Conservation (phyloP, 179 eudicot species). For the Corrigiola litoralis region DNA sequence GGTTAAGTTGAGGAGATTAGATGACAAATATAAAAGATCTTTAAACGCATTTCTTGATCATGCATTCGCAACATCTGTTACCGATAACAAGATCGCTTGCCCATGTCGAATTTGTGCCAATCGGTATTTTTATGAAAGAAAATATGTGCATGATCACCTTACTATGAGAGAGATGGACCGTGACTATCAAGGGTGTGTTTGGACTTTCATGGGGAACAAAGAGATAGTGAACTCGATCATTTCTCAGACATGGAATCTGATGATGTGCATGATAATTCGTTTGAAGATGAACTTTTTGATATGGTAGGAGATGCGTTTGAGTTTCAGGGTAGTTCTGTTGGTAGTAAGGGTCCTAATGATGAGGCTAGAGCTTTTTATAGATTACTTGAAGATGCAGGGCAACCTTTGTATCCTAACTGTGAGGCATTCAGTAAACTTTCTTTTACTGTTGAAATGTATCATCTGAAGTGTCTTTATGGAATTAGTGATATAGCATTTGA, state of each 20-base stretch:
- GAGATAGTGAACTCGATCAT: not conserved
- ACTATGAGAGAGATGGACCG: constrained; percentile 10
- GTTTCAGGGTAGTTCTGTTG: not conserved
- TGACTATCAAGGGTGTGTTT: constrained; percentile 1
- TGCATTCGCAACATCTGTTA: not conserved
- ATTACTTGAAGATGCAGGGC: not conserved
- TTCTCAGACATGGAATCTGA: not conserved
- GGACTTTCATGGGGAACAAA: constrained; percentile 7
- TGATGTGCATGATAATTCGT: not conserved
- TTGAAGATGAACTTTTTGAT: not conserved
- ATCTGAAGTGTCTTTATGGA: not conserved
- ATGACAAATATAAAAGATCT: not conserved
- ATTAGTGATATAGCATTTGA: not conserved
- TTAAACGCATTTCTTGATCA: not conserved
- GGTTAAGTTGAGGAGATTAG: constrained; percentile 4
- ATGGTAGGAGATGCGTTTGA: constrained; percentile 7
- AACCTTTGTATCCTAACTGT: not conserved
- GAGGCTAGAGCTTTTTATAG: constrained; percentile 2
- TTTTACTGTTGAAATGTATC: not conserved
- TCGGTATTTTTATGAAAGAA: not conserved
- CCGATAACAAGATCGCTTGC: too few species aligned
- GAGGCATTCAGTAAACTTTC: not conserved
- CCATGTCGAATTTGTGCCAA: not conserved
- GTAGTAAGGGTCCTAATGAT: not conserved
- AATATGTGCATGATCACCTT: constrained; percentile 3